Percentiles rank a stretch among this genome's conserved stretches.
Evolutionary conservation across 2,329 filamentous ascomycete genomes (phyloP).

Genomic region (Colletotrichum sp.): DNA sequence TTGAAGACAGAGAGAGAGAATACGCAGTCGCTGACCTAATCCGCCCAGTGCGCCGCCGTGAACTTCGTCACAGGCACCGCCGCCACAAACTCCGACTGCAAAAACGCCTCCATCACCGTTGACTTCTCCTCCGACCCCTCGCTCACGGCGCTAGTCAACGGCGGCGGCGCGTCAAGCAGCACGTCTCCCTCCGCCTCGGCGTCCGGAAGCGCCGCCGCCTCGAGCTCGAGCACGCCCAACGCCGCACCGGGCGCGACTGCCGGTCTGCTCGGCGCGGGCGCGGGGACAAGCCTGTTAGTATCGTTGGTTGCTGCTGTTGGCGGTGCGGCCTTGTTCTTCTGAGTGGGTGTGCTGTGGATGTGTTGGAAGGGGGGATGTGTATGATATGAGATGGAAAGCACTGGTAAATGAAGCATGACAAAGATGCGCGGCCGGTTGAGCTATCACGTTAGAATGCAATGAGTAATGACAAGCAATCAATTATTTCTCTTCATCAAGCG

Average conservation of each 20-base stretch:
- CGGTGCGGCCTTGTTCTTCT: conserved; percentile 18
- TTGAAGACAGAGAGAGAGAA: too few species aligned
- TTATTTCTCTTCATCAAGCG: neutral
- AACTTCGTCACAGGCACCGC: conserved; percentile 56
- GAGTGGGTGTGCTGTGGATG: neutral
- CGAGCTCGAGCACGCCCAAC: neutral
- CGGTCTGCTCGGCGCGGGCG: neutral
- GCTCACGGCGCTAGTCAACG: conserved; percentile 37
- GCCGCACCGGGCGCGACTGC: neutral
- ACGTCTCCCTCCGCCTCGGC: neutral
- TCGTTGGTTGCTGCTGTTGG: conserved; percentile 15
- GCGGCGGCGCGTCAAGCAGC: neutral
- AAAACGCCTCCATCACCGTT: conserved; percentile 34
- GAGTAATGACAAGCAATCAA: neutral
- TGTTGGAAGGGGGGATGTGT: neutral
- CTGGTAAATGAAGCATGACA: too few species aligned
- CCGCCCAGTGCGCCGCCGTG: conserved; percentile 58
- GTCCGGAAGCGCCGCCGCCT: neutral
- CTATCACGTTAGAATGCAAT: neutral
- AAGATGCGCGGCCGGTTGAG: neutral
- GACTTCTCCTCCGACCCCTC: conserved; percentile 34
- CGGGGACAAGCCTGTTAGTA: neutral
- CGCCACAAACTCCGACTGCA: conserved; percentile 36
- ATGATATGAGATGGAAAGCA: neutral
- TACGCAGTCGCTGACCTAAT: neutral